These are phyloP conservation scores for Brassica juncea DNA, from an alignment of 345 rosid genomes.

Conservation along the genomic window DNA sequence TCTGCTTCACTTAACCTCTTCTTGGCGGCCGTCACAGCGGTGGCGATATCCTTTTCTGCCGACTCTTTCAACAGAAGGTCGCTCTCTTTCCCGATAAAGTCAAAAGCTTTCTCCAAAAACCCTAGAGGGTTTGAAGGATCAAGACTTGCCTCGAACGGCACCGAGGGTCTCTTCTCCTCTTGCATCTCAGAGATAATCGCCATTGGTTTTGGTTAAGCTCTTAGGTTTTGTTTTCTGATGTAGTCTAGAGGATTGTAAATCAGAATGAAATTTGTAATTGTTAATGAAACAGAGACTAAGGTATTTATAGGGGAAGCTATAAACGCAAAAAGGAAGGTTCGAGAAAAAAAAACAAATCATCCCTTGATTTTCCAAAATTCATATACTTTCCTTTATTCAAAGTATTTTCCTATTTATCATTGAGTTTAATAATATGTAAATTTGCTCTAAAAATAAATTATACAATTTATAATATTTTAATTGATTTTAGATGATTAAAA, in stretches of 20 bases:
- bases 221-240: neutral
- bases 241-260: neutral
- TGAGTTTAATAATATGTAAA: neutral
- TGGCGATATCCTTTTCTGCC: conserved; percentile 63
- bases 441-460: neutral
- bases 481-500: neutral
- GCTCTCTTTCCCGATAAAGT: conserved; percentile 68
- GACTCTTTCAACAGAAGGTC: conserved; percentile 59
- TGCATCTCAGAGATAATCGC: conserved; percentile 70
- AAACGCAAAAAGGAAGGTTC: conserved; percentile 11
- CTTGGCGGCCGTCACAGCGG: conserved; percentile 46
- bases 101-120: conserved; percentile 62
- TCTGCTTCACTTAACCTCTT: conserved; percentile 42
- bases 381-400: neutral
- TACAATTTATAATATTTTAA: neutral
- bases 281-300: neutral
- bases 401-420: neutral
- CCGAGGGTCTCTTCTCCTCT: conserved; percentile 30
- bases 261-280: neutral
- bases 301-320: conserved; percentile 11
- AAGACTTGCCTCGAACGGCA: conserved; percentile 52
- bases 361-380: neutral
- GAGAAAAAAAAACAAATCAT: conserved; percentile 2
- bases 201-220: conserved; percentile 41
- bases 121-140: conserved; percentile 66